Percentiles rank a stretch among this genome's conserved stretches.
These are phyloP conservation scores for Botrytis tulipae DNA, from an alignment of 2,329 filamentous ascomycete species.

Conservation along the genomic window DNA sequence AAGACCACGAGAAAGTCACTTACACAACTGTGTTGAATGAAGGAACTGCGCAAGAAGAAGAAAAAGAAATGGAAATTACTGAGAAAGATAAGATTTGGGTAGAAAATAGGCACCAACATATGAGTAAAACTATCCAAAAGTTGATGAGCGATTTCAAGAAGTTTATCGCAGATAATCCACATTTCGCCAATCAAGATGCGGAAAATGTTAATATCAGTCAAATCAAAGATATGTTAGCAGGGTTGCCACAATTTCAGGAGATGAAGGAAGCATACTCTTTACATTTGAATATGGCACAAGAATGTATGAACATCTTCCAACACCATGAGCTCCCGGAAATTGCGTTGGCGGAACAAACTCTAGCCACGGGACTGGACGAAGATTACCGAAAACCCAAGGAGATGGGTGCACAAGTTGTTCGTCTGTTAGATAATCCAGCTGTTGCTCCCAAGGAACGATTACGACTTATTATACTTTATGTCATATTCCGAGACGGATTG, in stretches of 20 bases:
- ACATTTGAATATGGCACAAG: conserved; percentile 93
- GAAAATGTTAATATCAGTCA: conserved; percentile 77
- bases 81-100: conserved; percentile 96
- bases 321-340: conserved; percentile 81
- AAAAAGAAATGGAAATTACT: conserved; percentile 86
- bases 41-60: conserved; percentile 65
- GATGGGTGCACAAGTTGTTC: conserved; percentile 78
- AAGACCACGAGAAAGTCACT: conserved; percentile 83
- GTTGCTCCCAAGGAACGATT: conserved; percentile 72
- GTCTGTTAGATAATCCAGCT: conserved; percentile 81
- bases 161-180: conserved; percentile 86
- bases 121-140: conserved; percentile 96
- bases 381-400: conserved; percentile 90
- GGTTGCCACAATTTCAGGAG: conserved; percentile 89
- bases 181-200: conserved; percentile 75
- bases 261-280: conserved; percentile 94
- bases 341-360: conserved; percentile 82
- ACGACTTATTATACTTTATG: conserved; percentile 80
- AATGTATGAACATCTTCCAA: conserved; percentile 94
- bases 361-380: conserved; percentile 91
- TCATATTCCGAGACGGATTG: conserved; percentile 82
- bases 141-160: conserved; percentile 89
- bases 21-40: conserved; percentile 80
- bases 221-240: conserved; percentile 96
- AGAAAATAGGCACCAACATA: conserved; percentile 89